Evolutionary conservation across 1,284 basidiomycete species (phyloP), one percentile per base, ranked within the genome.

Genomic region (Ustanciosporium gigantosporum): DNA sequence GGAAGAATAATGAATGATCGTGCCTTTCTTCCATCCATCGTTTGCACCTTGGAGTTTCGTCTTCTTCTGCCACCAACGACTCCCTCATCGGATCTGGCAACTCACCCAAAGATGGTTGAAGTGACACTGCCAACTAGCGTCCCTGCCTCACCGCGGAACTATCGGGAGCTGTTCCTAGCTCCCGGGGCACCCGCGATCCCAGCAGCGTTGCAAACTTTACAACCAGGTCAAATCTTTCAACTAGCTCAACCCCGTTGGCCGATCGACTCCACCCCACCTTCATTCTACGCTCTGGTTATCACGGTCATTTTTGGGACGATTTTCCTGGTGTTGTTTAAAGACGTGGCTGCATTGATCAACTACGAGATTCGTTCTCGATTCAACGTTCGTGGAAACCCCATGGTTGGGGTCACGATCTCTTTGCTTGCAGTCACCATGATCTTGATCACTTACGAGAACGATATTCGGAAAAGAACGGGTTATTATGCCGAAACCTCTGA

Each of bases 241-340:
- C 46, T 61, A 20, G 58, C 58, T 13, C 58, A 61, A 23, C 58
- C 58, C 11, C 22, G 23, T 15, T 61, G 58, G 58, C 58, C 57
- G 13, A 37, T 39, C 9, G 46, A 49, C n/a, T 20, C 35, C 2
- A 42, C 45, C 27, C 39, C 46, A 39, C 58, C 58, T 3, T 61
- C 58, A 2, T 60, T 60, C 42, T 60, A 53, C 32, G 38, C 49
- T n/a, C 51, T 61, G 9, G 14, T 44, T 0, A 36, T 38, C 37
- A 61, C 51, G 7, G 48, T 49, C 13, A 40, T 50, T 23, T 50
- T 61, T 24, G 40, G 46, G 3, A 46, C 46, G 22, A 36, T 55
- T 39, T 49, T 53, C 31, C 35, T 60, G 9, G 43, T 61, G 17
- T 50, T 51, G 2, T 50, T 61, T 43, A 55, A 61, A 34, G 50